These are phyloP conservation scores for Astrothelium subdiscretum DNA, from an alignment of 495 filamentous ascomycete genomes.

Conservation along the genomic window DNA sequence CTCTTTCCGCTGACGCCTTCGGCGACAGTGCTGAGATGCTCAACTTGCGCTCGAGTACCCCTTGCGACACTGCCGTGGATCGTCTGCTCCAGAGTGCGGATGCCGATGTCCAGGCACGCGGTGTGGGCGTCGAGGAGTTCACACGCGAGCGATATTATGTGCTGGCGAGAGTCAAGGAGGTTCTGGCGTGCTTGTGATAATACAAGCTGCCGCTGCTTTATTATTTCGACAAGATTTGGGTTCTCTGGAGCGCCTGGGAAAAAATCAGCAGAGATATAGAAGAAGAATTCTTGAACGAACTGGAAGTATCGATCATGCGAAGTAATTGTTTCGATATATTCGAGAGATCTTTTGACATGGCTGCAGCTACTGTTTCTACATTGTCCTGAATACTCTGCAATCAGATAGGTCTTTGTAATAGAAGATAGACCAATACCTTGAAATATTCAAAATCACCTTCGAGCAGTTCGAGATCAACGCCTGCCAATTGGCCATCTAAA, in stretches of 20 bases:
- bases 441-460: slow-evolving; percentile 21
- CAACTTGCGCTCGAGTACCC: slow-evolving; percentile 39
- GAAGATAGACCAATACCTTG: slow-evolving; percentile 5
- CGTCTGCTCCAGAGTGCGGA: slow-evolving; percentile 39
- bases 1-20: slow-evolving; percentile 39
- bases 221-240: not conserved
- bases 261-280: not conserved
- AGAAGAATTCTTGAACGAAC: not conserved
- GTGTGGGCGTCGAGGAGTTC: slow-evolving; percentile 16
- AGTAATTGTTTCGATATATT: not conserved
- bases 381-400: not conserved
- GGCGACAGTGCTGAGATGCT: slow-evolving; percentile 50
- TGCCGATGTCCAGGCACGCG: slow-evolving; percentile 16
- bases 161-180: not conserved
- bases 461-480: slow-evolving; percentile 19
- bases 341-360: not conserved
- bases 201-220: not conserved
- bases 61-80: slow-evolving; percentile 58
- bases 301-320: not conserved
- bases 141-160: slow-evolving; percentile 11
- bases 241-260: not conserved
- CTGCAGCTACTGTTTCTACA: not conserved
- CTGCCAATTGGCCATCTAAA: slow-evolving; percentile 12
- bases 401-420: not conserved
- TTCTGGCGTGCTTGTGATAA: not conserved